A percentile compares a stretch with the other conserved stretches of the same genome.
These are phyloP conservation scores for Nephelium lappaceum DNA, from an alignment of 345 rosid genomes.

Conservation along the genomic window DNA sequence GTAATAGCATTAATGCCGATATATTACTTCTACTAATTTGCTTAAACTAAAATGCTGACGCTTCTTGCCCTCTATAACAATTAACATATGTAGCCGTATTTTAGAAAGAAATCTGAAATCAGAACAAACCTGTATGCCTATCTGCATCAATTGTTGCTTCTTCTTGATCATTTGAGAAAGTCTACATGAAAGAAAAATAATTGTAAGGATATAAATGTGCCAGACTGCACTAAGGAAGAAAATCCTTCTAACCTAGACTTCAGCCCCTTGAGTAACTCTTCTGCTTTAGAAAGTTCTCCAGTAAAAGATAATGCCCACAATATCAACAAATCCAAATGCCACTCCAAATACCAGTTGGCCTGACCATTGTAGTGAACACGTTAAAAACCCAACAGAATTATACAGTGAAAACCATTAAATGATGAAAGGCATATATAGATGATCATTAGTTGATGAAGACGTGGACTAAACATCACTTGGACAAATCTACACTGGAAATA, in stretches of 20 bases:
- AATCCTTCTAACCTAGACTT: conserved; percentile 55
- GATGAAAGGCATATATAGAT: not conserved
- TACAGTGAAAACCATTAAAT: not conserved
- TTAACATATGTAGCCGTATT: not conserved
- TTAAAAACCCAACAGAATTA: not conserved
- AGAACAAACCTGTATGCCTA: conserved; percentile 65
- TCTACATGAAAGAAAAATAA: conserved; percentile 42
- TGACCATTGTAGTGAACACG: conserved; percentile 29
- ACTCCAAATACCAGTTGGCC: conserved; percentile 74
- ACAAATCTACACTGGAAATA: not conserved
- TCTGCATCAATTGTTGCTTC: conserved; percentile 76
- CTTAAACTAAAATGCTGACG: not conserved
- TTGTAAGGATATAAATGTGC: conserved; percentile 15
- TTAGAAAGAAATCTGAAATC: conserved; percentile 20
- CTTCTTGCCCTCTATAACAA: not conserved
- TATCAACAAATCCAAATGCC: conserved; percentile 83
- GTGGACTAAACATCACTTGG: not conserved
- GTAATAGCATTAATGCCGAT: not conserved
- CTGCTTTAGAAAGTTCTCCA: conserved; percentile 70
- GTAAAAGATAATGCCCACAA: conserved; percentile 74
- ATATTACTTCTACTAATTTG: not conserved
- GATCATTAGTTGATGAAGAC: not conserved
- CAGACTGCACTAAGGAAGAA: conserved; percentile 9
- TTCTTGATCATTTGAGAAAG: conserved; percentile 62
- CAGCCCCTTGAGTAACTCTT: conserved; percentile 65